These are phyloP conservation scores for Solanum chmielewskii DNA, from an alignment of 257 asterid genomes.

Conservation along the genomic window DNA sequence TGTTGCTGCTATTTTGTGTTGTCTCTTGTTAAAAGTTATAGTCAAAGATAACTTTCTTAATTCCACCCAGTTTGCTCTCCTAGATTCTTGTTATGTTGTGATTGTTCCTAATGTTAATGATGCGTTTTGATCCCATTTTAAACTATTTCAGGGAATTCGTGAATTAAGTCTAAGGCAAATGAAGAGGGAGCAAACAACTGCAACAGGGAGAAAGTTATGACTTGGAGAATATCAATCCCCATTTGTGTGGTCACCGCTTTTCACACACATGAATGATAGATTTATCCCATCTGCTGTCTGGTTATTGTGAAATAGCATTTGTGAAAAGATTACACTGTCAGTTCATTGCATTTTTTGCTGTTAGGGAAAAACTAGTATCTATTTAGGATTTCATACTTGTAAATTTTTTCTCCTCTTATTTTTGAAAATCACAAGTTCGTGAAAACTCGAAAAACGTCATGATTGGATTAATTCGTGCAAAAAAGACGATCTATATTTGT, in stretches of 20 bases:
- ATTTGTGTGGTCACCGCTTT: conserved; percentile 3
- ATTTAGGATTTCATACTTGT: conserved; percentile 6
- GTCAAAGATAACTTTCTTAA: neutral
- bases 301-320: neutral
- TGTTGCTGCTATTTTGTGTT: neutral
- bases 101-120: neutral
- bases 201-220: conserved; percentile 5
- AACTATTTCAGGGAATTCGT: conserved; percentile 17
- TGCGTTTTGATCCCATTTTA: neutral
- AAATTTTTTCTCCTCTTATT: neutral
- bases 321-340: neutral
- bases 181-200: conserved; percentile 6
- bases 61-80: neutral
- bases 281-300: neutral
- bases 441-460: neutral
- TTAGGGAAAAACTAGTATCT: conserved; percentile 5
- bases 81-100: neutral
- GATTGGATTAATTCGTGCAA: neutral
- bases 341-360: neutral
- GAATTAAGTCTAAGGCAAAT: conserved; percentile 20
- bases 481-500: neutral
- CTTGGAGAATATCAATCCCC: neutral
- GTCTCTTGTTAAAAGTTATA: neutral
- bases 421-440: neutral
- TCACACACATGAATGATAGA: neutral